Conservation (phyloP, 176 grass and related monocot species). For the Cenchrus americanus region DNA sequence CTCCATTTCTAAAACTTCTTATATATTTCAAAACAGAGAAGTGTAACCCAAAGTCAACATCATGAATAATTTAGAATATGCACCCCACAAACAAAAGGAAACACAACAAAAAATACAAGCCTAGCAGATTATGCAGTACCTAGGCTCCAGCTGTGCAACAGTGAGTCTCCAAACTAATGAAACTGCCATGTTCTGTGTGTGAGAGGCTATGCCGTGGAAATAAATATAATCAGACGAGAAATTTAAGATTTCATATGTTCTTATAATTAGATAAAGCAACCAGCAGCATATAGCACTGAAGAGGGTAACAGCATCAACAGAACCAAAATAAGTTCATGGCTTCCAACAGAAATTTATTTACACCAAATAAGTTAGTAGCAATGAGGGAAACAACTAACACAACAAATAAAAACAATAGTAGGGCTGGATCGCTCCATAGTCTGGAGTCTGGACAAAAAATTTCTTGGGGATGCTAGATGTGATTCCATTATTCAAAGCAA, state of each 20-base stretch:
- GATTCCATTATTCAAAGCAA: background rate
- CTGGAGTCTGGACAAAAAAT: background rate
- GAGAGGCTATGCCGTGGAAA: background rate
- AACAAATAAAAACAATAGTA: background rate
- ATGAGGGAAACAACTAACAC: background rate
- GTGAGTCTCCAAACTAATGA: background rate
- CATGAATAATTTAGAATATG: background rate
- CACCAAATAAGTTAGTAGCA: background rate
- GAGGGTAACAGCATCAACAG: background rate
- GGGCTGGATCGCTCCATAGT: background rate
- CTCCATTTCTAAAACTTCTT: background rate
- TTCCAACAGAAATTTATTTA: slow-evolving; percentile 25
- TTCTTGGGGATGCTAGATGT: background rate
- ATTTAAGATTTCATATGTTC: slow-evolving; percentile 6
- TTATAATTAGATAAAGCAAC: slow-evolving; percentile 1
- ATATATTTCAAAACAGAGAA: background rate
- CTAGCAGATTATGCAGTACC: too few relatives aligned
- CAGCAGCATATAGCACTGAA: background rate
- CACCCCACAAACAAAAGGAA: background rate
- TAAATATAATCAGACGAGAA: background rate
- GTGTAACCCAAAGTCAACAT: background rate
- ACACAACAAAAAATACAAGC: too few relatives aligned
- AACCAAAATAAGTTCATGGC: background rate
- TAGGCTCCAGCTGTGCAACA: too few relatives aligned
- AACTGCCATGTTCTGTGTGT: background rate